Evolutionary conservation across 2,329 filamentous ascomycete species (phyloP), one percentile per base, ranked within the genome.

Genomic region (Botrytis byssoidea): DNA sequence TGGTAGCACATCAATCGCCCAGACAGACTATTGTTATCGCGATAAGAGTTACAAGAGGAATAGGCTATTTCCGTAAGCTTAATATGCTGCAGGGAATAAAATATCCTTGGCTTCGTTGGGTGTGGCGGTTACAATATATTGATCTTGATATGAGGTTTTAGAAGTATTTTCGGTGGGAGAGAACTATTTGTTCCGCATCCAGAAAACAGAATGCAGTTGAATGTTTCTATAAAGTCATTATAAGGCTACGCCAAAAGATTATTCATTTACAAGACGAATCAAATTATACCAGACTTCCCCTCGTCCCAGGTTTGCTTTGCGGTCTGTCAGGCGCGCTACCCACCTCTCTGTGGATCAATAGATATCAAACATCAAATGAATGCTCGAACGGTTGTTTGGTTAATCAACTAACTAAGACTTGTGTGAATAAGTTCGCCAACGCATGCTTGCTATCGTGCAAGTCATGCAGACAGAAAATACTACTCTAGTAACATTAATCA

Each of bases 11-110:
- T 48, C 29, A 65, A 65, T 68, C 46, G 25, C 35, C 29, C 29
- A 46, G 9, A 25, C 44, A 29, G 18, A 40, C 25, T 20, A 51
- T 25, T 68, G 66, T 69, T 69, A 69, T 69, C 66, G 66, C 66
- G 66, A 69, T 69, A 69, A 69, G 66, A 57, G 48, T 20, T 42
- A 44, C 9, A 25, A 55, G 25, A 57, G 37, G 37, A 32, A 32
- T 68, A 37, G 66, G 48, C 48, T 57, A 48, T 69, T 69, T 12
- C 35, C 48, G 25, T 32, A 57, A 57, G 25, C 66, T 44, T 51
- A 42, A 32, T 32, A 40, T 55, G 3, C 14, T 40, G 18, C 65
- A 68, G 46, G 65, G 65, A 16, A 51, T n/a, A 9, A 8, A 51
- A 51, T n/a, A 40, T 51, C 44, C 64, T 68, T 29, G 16, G 46